Evolutionary conservation across 116 monocot genomes (phyloP).

Genomic region (Cymodocea nodosa): DNA sequence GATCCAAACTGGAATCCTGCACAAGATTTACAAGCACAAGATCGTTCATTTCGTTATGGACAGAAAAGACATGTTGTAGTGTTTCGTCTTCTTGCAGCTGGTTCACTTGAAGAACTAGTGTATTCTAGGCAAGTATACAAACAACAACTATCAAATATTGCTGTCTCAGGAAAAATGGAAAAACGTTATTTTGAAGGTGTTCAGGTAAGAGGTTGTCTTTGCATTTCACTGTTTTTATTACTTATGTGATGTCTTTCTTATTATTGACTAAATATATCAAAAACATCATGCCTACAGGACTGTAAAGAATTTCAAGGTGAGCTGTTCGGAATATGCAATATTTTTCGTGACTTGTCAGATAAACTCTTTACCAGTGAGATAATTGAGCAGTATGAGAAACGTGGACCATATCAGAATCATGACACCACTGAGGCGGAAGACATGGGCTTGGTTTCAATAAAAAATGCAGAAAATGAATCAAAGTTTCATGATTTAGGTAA

Average conservation of each 20-base stretch:
- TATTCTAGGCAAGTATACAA: conserved; percentile 87
- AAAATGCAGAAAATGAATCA: conserved; percentile 5
- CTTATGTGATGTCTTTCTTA: neutral
- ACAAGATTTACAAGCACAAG: conserved; percentile 93
- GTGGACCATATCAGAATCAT: conserved; percentile 14
- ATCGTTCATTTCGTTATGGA: conserved; percentile 87
- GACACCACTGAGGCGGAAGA: conserved; percentile 7
- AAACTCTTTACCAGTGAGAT: conserved; percentile 88
- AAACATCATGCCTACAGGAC: conserved; percentile 26
- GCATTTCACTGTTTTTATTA: neutral
- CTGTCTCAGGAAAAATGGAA: conserved; percentile 90
- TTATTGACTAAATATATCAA: too few relatives aligned
- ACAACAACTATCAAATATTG: conserved; percentile 92
- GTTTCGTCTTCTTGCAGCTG: conserved; percentile 84
- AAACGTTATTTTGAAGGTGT: conserved; percentile 94
- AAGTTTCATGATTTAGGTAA: conserved; percentile 49
- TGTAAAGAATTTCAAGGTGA: conserved; percentile 94
- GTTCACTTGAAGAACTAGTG: conserved; percentile 87
- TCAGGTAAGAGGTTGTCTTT: conserved; percentile 30
- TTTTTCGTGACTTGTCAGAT: conserved; percentile 82
- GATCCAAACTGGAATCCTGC: conserved; percentile 99
- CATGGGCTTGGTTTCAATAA: conserved; percentile 1
- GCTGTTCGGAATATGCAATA: conserved; percentile 89
- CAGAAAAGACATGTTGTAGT: conserved; percentile 84
- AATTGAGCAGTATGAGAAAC: conserved; percentile 42